Conservation (phyloP, 2,329 filamentous ascomycete genomes). For the Dactylellina haptotyla region DNA sequence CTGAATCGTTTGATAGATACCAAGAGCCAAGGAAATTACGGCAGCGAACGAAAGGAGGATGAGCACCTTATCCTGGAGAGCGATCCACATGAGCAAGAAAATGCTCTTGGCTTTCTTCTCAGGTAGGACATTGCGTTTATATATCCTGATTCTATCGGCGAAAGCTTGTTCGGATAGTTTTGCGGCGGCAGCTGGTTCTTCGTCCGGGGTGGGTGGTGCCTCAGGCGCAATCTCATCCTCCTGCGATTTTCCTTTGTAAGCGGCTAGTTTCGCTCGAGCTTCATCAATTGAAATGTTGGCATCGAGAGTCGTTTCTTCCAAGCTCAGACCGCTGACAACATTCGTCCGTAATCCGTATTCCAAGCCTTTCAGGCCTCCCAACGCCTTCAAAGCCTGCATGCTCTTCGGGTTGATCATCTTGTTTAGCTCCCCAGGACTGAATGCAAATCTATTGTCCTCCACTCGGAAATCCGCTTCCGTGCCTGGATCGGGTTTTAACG, state of each 20-base stretch:
- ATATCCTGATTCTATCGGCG: conserved; percentile 75
- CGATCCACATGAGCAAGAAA: conserved; percentile 80
- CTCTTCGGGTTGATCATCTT: conserved; percentile 93
- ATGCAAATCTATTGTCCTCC: conserved; percentile 75
- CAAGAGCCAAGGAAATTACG: conserved; percentile 76
- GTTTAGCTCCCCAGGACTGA: conserved; percentile 81
- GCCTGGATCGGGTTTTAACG: conserved; percentile 66
- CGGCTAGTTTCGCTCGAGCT: conserved; percentile 62
- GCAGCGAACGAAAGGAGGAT: conserved; percentile 77
- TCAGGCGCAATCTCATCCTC: conserved; percentile 39
- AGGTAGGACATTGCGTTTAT: conserved; percentile 76
- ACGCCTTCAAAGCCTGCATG: conserved; percentile 78
- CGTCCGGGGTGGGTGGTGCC: conserved; percentile 28
- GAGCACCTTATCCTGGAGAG: conserved; percentile 83
- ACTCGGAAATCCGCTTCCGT: conserved; percentile 66
- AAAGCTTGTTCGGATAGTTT: conserved; percentile 62
- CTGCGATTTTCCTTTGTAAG: conserved; percentile 37
- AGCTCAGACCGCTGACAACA: conserved; percentile 76
- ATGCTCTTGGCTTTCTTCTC: conserved; percentile 79
- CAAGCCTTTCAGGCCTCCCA: conserved; percentile 80
- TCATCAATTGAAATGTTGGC: conserved; percentile 78
- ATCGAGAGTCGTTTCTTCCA: conserved; percentile 75
- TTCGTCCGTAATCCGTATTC: conserved; percentile 82
- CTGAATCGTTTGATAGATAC: conserved; percentile 79
- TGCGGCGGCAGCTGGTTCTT: conserved; percentile 25